Conservation (phyloP, 176 grass and related monocot genomes). For the Musa itinerans region DNA sequence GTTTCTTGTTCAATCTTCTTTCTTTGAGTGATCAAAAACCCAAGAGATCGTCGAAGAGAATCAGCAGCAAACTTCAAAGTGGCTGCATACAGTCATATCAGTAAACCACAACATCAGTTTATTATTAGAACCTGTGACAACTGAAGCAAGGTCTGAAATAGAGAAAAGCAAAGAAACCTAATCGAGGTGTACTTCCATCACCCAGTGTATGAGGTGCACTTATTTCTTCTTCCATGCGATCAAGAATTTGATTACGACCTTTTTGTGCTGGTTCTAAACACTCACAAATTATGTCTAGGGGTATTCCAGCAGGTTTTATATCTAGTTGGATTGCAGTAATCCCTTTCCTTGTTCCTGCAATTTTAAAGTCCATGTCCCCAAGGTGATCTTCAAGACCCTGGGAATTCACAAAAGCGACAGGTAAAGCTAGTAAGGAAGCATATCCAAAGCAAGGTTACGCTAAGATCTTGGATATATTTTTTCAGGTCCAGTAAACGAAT, state of each 20-base stretch:
- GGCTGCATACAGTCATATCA: slow-evolving; percentile 34
- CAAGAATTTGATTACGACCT: slow-evolving; percentile 81
- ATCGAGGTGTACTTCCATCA: slow-evolving; percentile 66
- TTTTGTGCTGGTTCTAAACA: slow-evolving; percentile 75
- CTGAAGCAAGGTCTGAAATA: not conserved
- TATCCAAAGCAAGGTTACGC: not conserved
- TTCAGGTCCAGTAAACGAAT: not conserved
- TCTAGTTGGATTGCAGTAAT: slow-evolving; percentile 96
- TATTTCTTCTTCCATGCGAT: slow-evolving; percentile 88
- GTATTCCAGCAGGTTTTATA: slow-evolving; percentile 99
- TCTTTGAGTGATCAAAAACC: slow-evolving; percentile 43
- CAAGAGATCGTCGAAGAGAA: slow-evolving; percentile 46
- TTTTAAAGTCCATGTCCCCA: slow-evolving; percentile 99
- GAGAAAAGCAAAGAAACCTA: slow-evolving; percentile 41
- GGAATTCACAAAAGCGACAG: slow-evolving; percentile 13
- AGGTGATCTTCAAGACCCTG: slow-evolving; percentile 97
- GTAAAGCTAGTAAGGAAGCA: not conserved
- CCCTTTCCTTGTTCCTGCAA: slow-evolving; percentile 89
- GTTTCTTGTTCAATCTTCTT: slow-evolving; percentile 91
- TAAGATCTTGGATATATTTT: not conserved
- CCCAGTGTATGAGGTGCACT: slow-evolving; percentile 58
- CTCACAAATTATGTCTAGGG: slow-evolving; percentile 89
- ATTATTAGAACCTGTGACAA: not conserved
- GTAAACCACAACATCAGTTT: slow-evolving; percentile 20
- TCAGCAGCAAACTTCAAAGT: slow-evolving; percentile 65